phyloP scores from a whole-genome alignment of 768 basidiomycete genomes.

The Pleurotus citrinopileatus region DNA sequence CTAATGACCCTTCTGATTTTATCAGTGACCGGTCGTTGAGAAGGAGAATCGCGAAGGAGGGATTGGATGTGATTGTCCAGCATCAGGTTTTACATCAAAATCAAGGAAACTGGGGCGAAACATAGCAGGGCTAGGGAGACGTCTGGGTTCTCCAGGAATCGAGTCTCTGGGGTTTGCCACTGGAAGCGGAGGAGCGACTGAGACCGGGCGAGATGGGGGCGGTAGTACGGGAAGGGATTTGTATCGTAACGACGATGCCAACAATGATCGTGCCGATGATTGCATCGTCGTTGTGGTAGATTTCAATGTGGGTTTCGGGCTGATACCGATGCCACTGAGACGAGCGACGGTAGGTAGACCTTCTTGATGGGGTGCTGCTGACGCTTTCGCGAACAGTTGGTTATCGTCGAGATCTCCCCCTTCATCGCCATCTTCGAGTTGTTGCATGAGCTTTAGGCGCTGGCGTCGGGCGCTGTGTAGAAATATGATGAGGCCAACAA shows the following conservation, averaged over 20 bases:
- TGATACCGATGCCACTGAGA: neutral
- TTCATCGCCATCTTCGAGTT: neutral
- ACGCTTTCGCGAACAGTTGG: neutral
- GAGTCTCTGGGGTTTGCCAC: neutral
- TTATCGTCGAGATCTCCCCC: neutral
- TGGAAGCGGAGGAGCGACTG: neutral
- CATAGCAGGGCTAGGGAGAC: neutral
- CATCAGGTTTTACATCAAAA: slow-evolving; percentile 1
- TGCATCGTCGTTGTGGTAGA: neutral
- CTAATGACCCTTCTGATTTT: no score
- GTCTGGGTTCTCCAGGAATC: neutral
- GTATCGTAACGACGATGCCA: neutral
- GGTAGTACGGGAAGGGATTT: neutral
- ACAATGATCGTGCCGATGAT: neutral
- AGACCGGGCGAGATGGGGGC: neutral
- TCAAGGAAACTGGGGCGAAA: slow-evolving; percentile 7
- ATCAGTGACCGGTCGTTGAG: neutral
- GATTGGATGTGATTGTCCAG: neutral
- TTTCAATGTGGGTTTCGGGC: neutral
- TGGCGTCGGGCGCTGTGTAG: slow-evolving; percentile 1
- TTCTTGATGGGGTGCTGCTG: neutral
- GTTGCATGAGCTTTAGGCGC: neutral
- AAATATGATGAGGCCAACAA: slow-evolving; percentile 10
- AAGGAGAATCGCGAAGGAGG: slow-evolving; percentile 3
- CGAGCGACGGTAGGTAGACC: neutral